These are phyloP conservation scores for Aureococcus anophagefferens DNA, from an alignment of 108 stramenopile species.

Conservation along the genomic window DNA sequence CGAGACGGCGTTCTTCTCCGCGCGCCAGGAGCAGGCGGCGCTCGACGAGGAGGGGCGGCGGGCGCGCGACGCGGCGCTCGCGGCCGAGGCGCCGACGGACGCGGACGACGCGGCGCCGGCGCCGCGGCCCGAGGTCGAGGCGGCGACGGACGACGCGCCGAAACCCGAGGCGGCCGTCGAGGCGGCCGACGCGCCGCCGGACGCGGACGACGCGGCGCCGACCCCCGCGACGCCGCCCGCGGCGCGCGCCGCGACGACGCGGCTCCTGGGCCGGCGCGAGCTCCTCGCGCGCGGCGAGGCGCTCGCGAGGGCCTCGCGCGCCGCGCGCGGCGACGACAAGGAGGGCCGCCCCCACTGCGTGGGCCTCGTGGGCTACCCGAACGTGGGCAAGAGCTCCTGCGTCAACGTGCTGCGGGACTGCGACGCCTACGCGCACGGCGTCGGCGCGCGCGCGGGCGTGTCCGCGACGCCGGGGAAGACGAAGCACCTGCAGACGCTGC, in stretches of 20 bases:
- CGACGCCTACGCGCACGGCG: slow-evolving; percentile 71
- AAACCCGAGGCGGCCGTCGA: slow-evolving; percentile 15
- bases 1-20: slow-evolving; percentile 87
- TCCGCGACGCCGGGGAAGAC: slow-evolving; percentile 97
- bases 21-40: slow-evolving; percentile 71
- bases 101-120: background rate
- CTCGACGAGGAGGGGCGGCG: slow-evolving; percentile 50
- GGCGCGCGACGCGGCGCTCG: slow-evolving; percentile 23
- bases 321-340: background rate
- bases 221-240: slow-evolving; percentile 16
- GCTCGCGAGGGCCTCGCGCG: slow-evolving; percentile 38
- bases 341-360: slow-evolving; percentile 25
- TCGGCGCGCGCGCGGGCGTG: slow-evolving; percentile 76
- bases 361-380: slow-evolving; percentile 95
- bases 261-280: slow-evolving; percentile 56
- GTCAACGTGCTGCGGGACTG: slow-evolving; percentile 92
- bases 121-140: background rate
- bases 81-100: background rate
- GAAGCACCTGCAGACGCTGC: slow-evolving; percentile 97
- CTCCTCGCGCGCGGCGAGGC: slow-evolving; percentile 50
- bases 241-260: too few relatives aligned
- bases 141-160: background rate
- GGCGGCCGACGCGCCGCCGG: slow-evolving; percentile 20
- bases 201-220: slow-evolving; percentile 28
- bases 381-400: slow-evolving; percentile 93